Base-by-base conservation (phyloP, 2,329 filamentous ascomycete species). In the Curvularia lunata region DNA sequence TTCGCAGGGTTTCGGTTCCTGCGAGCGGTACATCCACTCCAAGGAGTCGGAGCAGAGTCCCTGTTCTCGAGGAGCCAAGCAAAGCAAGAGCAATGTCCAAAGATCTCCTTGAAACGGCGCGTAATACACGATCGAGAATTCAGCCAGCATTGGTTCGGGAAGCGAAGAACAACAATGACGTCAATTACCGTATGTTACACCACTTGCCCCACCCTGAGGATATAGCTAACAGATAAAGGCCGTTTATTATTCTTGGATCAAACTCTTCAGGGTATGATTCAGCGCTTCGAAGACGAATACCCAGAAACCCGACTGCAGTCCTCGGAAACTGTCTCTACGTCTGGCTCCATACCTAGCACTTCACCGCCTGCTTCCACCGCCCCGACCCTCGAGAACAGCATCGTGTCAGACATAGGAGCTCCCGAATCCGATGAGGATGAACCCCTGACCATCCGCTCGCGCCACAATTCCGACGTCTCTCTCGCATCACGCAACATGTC, bases 271-370 rank as follows among this genome's bases (percentile, higher is more conserved):
- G 89, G 90, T 65, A 97, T 98, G 79, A 98, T 98, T 71, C 88
- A 91, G 73, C 90, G 95, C 27, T 99, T 98, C 73, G 95, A 98
- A 75, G 91, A 96, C 73, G 94, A 98, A 76, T 98, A 92, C 69
- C 95, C 95, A 0, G 94, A 98, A 72, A 96, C 91, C 0, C 87
- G 91, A 34, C 81, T 86, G 41, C 65, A 72, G 16, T 69, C 73
- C 18, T 64, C 65, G 27, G 71, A 76, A 13, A 56, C 62, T 8
- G 64, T 63, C 7, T 77, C 74, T 3, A 63, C 64, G 0, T 62
- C 68, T 43, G 76, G 72, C 54, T 76, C 72, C 38, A 48, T 67
- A 30, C 68, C 69, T 10, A 74, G 71, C 62, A 67, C 58, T 41
- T 74, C 73, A 3, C 71, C 68, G 1, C 68, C 70, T 8, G 59